Percentiles rank a stretch among this genome's conserved stretches.
Evolutionary conservation across 495 filamentous ascomycete genomes (phyloP).

Genomic region (Hypoxylon trugodes): DNA sequence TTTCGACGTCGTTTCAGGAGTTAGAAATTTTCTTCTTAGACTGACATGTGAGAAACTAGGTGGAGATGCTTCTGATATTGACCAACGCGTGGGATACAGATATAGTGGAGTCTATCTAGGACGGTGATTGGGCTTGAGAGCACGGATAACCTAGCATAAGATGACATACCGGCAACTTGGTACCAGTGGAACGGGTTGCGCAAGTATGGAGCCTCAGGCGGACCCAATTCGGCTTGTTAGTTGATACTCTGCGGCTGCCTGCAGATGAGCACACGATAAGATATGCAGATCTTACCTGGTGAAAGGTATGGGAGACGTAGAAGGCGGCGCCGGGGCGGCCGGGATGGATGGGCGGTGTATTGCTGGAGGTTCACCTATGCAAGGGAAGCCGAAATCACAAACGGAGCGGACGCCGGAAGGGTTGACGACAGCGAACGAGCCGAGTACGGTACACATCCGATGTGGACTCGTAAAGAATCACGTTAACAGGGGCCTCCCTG

Average conservation of each 20-base stretch:
- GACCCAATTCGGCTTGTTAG: constrained; percentile 4
- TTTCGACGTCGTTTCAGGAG: too few species aligned
- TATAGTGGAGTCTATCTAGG: not conserved
- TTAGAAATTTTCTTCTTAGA: too few species aligned
- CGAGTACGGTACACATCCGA: constrained; percentile 12
- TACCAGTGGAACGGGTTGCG: constrained; percentile 9
- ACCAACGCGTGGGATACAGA: not conserved
- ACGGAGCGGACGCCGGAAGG: constrained; percentile 22
- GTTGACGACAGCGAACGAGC: constrained; percentile 3
- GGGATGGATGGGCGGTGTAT: constrained; percentile 16
- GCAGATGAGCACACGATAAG: constrained; percentile 14
- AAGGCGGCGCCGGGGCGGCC: constrained; percentile 14
- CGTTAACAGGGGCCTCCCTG: not conserved
- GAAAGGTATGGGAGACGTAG: constrained; percentile 1
- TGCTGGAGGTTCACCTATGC: constrained; percentile 14
- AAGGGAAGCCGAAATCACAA: constrained; percentile 19
- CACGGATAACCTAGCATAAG: too few species aligned
- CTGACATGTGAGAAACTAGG: not conserved
- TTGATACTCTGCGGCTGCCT: constrained; percentile 10
- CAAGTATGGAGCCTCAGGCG: constrained; percentile 5
- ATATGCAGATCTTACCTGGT: constrained; percentile 23
- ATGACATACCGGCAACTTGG: constrained; percentile 4
- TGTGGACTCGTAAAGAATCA: not conserved
- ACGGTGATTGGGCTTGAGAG: too few species aligned
- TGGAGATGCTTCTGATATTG: not conserved